A percentile compares a stretch with the other conserved stretches of the same genome.
Evolutionary conservation across 148 eudicot genomes (phyloP).

Genomic region (Rhododendron mucronatum): DNA sequence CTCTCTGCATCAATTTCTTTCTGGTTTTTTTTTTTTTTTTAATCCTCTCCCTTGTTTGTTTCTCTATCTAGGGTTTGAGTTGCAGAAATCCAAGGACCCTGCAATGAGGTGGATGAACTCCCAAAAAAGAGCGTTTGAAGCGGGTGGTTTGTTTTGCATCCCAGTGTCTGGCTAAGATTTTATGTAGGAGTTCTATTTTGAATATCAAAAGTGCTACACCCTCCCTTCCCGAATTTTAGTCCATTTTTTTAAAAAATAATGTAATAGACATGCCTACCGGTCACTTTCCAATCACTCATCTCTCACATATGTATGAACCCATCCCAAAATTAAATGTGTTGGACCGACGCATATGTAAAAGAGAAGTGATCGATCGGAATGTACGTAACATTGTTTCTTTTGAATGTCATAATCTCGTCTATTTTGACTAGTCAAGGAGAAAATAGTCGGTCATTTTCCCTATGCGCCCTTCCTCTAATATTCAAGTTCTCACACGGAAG

Average conservation of each 20-base stretch:
- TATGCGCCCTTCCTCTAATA: too few species aligned
- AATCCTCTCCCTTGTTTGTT: background rate
- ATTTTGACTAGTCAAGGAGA: background rate
- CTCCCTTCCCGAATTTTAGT: too few species aligned
- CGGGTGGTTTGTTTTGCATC: background rate
- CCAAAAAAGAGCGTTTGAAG: slow-evolving; percentile 2
- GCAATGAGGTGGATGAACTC: background rate
- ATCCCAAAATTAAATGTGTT: too few species aligned
- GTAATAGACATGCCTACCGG: too few species aligned
- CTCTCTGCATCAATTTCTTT: background rate
- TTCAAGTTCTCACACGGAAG: too few species aligned
- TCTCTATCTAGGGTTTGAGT: slow-evolving; percentile 5
- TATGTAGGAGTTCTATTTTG: background rate
- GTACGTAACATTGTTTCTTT: background rate
- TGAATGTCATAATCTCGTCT: background rate
- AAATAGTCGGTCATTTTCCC: background rate
- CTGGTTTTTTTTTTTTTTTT: background rate
- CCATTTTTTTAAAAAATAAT: too few species aligned
- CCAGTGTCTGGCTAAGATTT: background rate
- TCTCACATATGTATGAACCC: too few species aligned
- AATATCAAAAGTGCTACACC: too few species aligned
- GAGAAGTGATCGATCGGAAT: too few species aligned
- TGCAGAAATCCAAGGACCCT: background rate
- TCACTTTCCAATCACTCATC: too few species aligned
- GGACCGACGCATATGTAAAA: too few species aligned